A percentile compares a stretch with the other conserved stretches of the same genome.
Conservation (phyloP, 495 filamentous ascomycete species). For the Xylaria curta region DNA sequence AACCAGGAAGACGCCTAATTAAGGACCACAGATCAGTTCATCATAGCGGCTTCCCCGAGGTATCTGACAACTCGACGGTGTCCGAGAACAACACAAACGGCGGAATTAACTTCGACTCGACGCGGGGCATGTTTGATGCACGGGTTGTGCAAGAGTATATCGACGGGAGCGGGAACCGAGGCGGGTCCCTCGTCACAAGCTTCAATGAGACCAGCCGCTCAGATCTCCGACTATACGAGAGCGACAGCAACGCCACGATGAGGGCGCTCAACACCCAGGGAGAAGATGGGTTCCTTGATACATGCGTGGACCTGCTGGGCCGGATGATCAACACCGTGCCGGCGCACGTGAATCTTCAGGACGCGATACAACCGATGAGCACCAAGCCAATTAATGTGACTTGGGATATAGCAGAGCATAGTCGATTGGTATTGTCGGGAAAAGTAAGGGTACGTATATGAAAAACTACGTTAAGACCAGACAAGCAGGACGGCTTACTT, state of each 20-base stretch:
- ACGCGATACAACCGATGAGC: slow-evolving; percentile 51
- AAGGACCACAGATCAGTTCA: slow-evolving; percentile 36
- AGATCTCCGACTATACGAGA: slow-evolving; percentile 51
- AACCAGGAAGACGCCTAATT: neutral
- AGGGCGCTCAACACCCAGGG: slow-evolving; percentile 43
- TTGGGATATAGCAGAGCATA: slow-evolving; percentile 31
- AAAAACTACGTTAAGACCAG: neutral
- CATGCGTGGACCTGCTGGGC: slow-evolving; percentile 50
- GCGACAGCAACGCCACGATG: slow-evolving; percentile 57
- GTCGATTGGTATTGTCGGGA: slow-evolving; percentile 32
- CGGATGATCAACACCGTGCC: slow-evolving; percentile 60
- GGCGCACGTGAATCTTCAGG: slow-evolving; percentile 44
- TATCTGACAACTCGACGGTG: slow-evolving; percentile 33
- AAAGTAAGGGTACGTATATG: slow-evolving; percentile 35
- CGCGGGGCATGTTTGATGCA: slow-evolving; percentile 48
- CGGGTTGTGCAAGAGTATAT: slow-evolving; percentile 54
- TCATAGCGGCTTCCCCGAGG: slow-evolving; percentile 40
- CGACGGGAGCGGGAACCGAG: slow-evolving; percentile 43
- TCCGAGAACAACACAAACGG: slow-evolving; percentile 41
- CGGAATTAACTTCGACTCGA: slow-evolving; percentile 47
- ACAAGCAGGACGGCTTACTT: neutral
- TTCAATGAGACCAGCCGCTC: slow-evolving; percentile 46
- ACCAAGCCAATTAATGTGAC: slow-evolving; percentile 53
- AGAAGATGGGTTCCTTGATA: slow-evolving; percentile 42
- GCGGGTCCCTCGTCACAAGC: slow-evolving; percentile 52